These are phyloP conservation scores for Sicyos edulis DNA, from an alignment of 306 rosid genomes.

Conservation along the genomic window DNA sequence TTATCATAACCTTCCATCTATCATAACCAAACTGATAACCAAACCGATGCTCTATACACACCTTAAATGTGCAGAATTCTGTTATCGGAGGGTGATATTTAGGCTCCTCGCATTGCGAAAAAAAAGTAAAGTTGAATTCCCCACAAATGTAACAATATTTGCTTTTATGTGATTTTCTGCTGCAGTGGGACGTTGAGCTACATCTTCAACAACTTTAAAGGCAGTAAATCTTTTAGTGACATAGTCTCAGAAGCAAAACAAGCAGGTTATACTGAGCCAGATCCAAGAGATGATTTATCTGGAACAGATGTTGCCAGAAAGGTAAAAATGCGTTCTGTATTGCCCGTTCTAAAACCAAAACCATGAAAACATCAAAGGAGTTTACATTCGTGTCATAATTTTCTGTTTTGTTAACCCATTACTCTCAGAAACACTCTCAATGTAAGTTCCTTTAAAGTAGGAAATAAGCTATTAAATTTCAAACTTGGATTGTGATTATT, in stretches of 20 bases:
- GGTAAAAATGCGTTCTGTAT: slow-evolving; percentile 35
- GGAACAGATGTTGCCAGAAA: slow-evolving; percentile 97
- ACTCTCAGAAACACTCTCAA: neutral
- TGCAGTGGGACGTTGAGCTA: slow-evolving; percentile 99
- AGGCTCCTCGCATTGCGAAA: neutral
- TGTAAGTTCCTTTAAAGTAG: neutral
- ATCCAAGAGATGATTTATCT: slow-evolving; percentile 92
- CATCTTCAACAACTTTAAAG: slow-evolving; percentile 79
- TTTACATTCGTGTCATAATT: neutral
- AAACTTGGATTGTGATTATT: neutral
- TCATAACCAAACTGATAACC: too few species aligned
- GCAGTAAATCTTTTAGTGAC: slow-evolving; percentile 66
- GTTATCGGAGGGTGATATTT: neutral
- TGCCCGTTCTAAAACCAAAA: neutral
- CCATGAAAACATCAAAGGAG: neutral
- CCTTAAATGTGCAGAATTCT: neutral
- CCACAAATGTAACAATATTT: neutral
- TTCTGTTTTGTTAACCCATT: neutral
- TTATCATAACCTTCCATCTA: too few species aligned
- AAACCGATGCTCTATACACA: too few species aligned
- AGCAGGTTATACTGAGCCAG: slow-evolving; percentile 97
- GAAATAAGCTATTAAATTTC: neutral
- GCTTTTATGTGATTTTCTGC: slow-evolving; percentile 26
- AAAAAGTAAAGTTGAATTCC: neutral
- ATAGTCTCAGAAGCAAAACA: slow-evolving; percentile 87